phyloP scores from a whole-genome alignment of 306 rosid genomes.

The Adenanthera pavonina region DNA sequence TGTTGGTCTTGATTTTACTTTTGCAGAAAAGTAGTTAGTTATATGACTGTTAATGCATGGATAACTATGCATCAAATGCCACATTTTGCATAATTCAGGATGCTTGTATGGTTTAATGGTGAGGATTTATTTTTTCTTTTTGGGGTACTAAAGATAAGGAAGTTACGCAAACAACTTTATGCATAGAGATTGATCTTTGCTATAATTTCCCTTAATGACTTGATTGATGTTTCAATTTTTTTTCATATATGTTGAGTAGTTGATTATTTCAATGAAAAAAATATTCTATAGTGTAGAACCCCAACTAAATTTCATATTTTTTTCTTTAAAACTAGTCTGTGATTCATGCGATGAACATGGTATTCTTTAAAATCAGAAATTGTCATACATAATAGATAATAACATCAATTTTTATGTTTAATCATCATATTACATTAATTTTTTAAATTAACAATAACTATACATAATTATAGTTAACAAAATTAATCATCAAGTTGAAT shows the following conservation, averaged over 20 bases:
- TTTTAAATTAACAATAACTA: too few species aligned
- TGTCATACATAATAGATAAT: too few species aligned
- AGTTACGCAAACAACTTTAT: background rate
- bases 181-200: background rate
- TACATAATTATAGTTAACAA: too few species aligned
- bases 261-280: background rate
- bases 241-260: background rate
- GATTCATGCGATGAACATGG: too few species aligned
- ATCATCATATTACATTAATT: too few species aligned
- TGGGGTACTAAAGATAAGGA: background rate
- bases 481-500: too few species aligned
- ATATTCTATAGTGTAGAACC: too few species aligned
- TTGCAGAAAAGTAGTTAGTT: conserved; percentile 29
- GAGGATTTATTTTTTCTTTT: background rate
- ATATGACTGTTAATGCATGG: conserved; percentile 25
- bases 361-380: too few species aligned
- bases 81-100: background rate
- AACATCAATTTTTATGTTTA: too few species aligned
- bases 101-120: background rate
- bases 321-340: too few species aligned
- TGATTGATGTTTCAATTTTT: background rate
- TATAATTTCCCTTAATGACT: background rate
- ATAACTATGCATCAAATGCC: conserved; percentile 9
- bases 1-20: conserved; percentile 34
- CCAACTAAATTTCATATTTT: too few species aligned